Evolutionary conservation across 257 asterid genomes (phyloP), one percentile per base, ranked within the genome.

Genomic region (Forsythia suspensa): DNA sequence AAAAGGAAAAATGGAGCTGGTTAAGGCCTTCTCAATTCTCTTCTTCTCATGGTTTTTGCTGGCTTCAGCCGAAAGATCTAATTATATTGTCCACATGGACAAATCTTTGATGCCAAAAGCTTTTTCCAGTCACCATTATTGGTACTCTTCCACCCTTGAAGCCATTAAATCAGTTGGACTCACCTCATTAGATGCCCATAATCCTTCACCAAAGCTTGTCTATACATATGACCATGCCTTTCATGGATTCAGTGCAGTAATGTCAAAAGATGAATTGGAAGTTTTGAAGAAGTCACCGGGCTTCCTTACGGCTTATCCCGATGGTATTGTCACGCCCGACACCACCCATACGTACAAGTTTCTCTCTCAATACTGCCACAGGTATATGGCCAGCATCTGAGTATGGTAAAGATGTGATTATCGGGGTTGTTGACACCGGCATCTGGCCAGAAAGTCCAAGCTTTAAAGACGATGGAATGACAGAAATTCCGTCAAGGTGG

Each of bases 361-460:
- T 82, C 68, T 55, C 77, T 4, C 83, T 87, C 7, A 87, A 82
- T 29, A 43, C 88, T 0, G 79, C 72, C 21, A 42, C 67, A 0
- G 84, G 90, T 12, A 20, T 84, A 1, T 87, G 90, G 90, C 90
- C 90, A 0, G 87, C 82, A 0, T 85, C 90, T 3, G 12, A 81
- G 9, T 87, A 74, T 18, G 89, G 91, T 4, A 77, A 63, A 29
- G 89, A 83, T 2, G 91, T 81, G 36, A 80, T 87, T 51, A 75
- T 85, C 2, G 91, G 91, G 0, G 82, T 85, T 5, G 66, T 87
- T 0, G 91, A 87, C 71, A 55, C 86, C 21, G 91, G 89, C 0
- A 66, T 87, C 0, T 85, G 89, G 91, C 91, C 89, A 5, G 91
- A 87, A 61, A 87, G 89, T 44, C 82, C 39, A 3, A 88, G 92